Evolutionary conservation across 2,329 filamentous ascomycete species (phyloP), one percentile per base, ranked within the genome.

Genomic region (Moelleriella libera): DNA sequence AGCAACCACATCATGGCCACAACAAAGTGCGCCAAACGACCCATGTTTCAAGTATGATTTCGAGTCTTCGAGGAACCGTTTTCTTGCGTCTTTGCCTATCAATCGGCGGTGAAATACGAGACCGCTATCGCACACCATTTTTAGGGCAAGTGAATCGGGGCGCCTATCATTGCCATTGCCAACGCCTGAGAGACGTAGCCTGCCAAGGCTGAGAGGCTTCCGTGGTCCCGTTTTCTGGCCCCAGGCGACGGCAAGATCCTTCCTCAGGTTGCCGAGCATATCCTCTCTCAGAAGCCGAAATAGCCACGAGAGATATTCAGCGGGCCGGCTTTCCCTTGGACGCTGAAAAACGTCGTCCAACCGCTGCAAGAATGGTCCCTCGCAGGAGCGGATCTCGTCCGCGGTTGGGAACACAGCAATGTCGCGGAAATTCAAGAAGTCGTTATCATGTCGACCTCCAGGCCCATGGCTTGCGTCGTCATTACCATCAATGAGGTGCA

Each of bases 401-500:
- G 71, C 59, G 0, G 83, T 88, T 0, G 84, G 85, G 44, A 77
- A 71, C 11, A 88, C 78, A 2, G 72, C 63, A 34, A 86, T 78
- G 0, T 77, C 50, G 0, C 75, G 69, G 53, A 80, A 81, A 52
- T 85, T 70, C 1, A 55, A 64, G 55, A 74, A 75, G 54, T 88
- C 84, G 47, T 89, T 89, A 59, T 88, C 81, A 52, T 89, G 83
- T 0, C 84, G 72, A 0, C 82, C 82, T 0, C 84, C 84, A 0
- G 82, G 72, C 1, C 55, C 56, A 32, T 58, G 31, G 11, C 44
- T 41, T 6, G 50, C 46, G 7, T 8, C 39, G 10, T 31, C 7
- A 29, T 41, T 34, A 0, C 46, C 41, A 1, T 50, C 49, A 0
- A 54, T 47, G 3, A 59, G 59, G 28, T 58, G 59, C 41, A 64